Evolutionary conservation across 495 filamentous ascomycete genomes (phyloP).

Genomic region (Thozetella sp.): DNA sequence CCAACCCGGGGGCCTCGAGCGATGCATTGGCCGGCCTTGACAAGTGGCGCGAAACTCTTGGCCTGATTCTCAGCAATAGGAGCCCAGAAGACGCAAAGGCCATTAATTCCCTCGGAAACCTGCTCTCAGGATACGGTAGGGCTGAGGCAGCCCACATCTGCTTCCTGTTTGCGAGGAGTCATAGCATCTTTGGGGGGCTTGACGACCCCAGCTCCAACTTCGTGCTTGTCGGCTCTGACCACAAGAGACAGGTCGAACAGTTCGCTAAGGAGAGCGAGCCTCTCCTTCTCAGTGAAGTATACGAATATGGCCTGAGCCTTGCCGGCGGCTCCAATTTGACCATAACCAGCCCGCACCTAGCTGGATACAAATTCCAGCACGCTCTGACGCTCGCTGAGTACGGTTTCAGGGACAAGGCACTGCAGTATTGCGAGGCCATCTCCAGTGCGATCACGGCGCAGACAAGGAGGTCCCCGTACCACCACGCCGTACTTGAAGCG

Average conservation of each 20-base stretch:
- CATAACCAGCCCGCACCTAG: conserved; percentile 76
- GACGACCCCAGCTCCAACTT: conserved; percentile 82
- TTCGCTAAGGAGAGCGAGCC: conserved; percentile 80
- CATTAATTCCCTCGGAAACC: conserved; percentile 76
- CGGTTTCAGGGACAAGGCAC: conserved; percentile 78
- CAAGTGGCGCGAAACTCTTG: conserved; percentile 90
- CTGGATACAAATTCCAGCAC: conserved; percentile 87
- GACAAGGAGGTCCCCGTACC: conserved; percentile 82
- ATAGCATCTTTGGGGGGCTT: conserved; percentile 72
- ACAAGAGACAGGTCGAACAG: conserved; percentile 62
- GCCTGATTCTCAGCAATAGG: conserved; percentile 83
- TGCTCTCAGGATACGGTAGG: conserved; percentile 86
- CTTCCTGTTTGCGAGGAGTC: conserved; percentile 58
- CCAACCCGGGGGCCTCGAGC: conserved; percentile 61
- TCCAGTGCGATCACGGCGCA: conserved; percentile 76
- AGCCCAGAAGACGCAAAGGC: conserved; percentile 76
- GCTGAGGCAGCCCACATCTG: conserved; percentile 92
- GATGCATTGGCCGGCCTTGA: conserved; percentile 84
- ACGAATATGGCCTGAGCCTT: conserved; percentile 81
- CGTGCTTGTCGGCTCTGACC: conserved; percentile 82
- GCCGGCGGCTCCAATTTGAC: conserved; percentile 52
- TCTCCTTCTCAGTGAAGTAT: conserved; percentile 87
- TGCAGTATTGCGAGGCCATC: conserved; percentile 90
- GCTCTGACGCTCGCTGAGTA: conserved; percentile 82
- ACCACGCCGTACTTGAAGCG: conserved; percentile 71